These are phyloP conservation scores for Theobroma grandiflorum DNA, from an alignment of 441 rosid genomes.

Conservation along the genomic window DNA sequence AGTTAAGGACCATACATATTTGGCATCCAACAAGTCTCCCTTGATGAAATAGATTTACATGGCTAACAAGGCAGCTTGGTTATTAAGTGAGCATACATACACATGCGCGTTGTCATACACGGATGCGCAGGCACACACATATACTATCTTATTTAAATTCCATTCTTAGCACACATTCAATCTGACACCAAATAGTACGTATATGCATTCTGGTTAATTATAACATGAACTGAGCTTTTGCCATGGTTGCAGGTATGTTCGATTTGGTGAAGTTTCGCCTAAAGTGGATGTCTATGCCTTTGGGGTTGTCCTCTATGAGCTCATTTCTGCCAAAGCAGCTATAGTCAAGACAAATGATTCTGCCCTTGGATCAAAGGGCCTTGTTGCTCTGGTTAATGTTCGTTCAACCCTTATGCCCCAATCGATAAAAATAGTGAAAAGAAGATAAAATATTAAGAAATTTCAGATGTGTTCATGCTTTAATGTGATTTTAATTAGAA, in stretches of 20 bases:
- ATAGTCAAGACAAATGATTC: conserved; percentile 61
- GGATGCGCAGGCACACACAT: too few species aligned
- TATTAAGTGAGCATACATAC: too few species aligned
- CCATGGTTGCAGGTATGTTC: conserved; percentile 65
- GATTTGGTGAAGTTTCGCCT: conserved; percentile 81
- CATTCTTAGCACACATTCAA: too few species aligned
- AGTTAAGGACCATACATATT: too few species aligned
- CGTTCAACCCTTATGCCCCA: conserved; percentile 15
- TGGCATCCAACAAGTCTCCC: too few species aligned
- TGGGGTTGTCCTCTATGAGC: conserved; percentile 93
- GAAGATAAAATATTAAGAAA: too few species aligned
- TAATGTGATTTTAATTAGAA: too few species aligned
- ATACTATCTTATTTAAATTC: too few species aligned
- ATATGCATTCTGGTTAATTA: neutral
- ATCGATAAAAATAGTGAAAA: neutral
- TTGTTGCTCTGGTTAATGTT: conserved; percentile 76
- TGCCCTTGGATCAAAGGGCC: conserved; percentile 68
- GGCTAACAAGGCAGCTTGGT: too few species aligned
- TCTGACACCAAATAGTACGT: too few species aligned
- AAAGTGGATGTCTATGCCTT: conserved; percentile 91
- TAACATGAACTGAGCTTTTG: neutral
- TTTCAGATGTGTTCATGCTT: neutral
- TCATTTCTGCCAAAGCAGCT: conserved; percentile 87
- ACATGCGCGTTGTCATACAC: too few species aligned
- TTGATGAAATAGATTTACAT: too few species aligned